phyloP scores from a whole-genome alignment of 2,329 filamentous ascomycete genomes.

The Colletotrichum godetiae region DNA sequence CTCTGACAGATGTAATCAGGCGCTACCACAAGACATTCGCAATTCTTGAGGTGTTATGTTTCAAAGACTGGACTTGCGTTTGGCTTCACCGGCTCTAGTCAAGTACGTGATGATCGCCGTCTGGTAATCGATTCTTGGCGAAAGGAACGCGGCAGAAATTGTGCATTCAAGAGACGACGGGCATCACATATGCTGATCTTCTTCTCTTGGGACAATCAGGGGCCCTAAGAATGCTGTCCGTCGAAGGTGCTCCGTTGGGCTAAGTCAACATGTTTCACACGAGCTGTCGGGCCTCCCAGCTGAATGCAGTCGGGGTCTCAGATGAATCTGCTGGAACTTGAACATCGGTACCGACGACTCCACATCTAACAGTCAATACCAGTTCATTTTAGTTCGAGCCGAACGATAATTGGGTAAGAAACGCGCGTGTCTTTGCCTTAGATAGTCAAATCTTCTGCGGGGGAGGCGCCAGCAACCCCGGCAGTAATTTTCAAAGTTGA shows the following conservation, averaged over 20 bases:
- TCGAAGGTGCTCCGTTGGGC: neutral
- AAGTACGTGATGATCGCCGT: neutral
- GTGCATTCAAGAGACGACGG: neutral
- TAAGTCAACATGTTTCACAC: neutral
- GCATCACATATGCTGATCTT: neutral
- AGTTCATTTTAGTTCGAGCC: neutral
- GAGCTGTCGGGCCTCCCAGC: neutral
- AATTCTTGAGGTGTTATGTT: neutral
- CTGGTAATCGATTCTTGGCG: neutral
- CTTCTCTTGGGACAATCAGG: neutral
- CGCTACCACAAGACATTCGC: neutral
- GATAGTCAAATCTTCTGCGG: neutral
- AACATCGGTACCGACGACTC: neutral
- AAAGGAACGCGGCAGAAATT: neutral
- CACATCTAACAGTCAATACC: neutral
- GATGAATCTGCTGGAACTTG: neutral
- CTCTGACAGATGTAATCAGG: neutral
- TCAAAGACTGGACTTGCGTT: neutral
- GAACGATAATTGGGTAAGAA: neutral
- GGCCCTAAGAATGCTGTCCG: neutral
- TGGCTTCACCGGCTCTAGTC: neutral
- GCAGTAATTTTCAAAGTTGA: neutral
- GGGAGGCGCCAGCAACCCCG: neutral
- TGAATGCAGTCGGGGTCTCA: constrained; percentile 1
- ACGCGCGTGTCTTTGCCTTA: neutral